Conservation (phyloP, 2,329 filamentous ascomycete genomes). For the Cercospora brassicicola region DNA sequence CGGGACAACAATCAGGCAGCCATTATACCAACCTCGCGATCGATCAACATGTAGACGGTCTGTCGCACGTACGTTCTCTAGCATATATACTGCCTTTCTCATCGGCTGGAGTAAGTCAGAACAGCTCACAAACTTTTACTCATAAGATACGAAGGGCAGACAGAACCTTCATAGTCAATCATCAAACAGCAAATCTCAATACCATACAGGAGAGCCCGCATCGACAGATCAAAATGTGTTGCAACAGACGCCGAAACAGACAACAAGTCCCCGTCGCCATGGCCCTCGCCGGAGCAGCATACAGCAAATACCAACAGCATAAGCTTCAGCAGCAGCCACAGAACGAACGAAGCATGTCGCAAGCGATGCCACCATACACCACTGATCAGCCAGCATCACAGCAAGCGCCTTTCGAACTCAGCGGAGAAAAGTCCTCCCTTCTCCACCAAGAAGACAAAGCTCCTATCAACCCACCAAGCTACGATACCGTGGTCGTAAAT, state of each 20-base stretch:
- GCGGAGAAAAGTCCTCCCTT: not conserved
- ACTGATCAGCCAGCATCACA: not conserved
- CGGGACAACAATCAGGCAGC: not conserved
- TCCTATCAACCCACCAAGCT: slow-evolving; percentile 24
- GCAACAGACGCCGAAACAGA: not conserved
- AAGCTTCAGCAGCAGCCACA: slow-evolving; percentile 6
- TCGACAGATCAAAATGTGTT: not conserved
- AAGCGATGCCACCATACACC: not conserved
- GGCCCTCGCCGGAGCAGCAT: not conserved
- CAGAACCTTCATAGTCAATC: not conserved
- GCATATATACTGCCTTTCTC: not conserved
- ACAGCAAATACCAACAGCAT: slow-evolving; percentile 20
- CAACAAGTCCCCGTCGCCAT: not conserved
- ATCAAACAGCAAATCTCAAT: not conserved
- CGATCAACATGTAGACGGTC: not conserved
- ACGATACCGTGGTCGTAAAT: slow-evolving; percentile 11
- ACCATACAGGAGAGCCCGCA: not conserved
- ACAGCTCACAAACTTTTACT: not conserved
- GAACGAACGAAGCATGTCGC: not conserved
- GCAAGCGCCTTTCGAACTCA: not conserved
- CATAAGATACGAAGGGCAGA: not conserved
- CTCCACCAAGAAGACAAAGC: slow-evolving; percentile 1
- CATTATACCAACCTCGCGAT: not conserved
- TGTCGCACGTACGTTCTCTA: not conserved
- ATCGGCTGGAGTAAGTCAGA: not conserved